Evolutionary conservation across 495 filamentous ascomycete species (phyloP).

Genomic region (Xylaria castorea): DNA sequence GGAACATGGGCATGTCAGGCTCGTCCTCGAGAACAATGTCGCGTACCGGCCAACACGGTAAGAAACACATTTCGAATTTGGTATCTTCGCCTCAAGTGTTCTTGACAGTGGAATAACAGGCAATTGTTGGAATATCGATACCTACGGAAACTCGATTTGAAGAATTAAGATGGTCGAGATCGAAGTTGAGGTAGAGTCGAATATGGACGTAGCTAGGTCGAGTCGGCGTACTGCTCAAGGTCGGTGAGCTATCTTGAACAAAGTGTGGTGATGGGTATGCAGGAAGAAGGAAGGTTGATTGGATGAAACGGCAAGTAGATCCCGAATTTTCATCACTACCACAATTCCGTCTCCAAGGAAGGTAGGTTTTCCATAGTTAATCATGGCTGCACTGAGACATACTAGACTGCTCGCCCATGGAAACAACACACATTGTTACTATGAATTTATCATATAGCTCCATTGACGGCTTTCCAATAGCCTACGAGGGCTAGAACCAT

Average conservation of each 20-base stretch:
- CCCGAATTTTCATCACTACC: neutral
- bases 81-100: neutral
- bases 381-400: neutral
- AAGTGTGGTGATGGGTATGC: neutral
- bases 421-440: neutral
- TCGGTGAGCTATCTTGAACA: neutral
- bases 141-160: neutral
- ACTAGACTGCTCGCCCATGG: neutral
- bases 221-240: neutral
- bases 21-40: constrained; percentile 49
- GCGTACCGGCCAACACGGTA: constrained; percentile 52
- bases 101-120: neutral
- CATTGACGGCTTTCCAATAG: too few relatives aligned
- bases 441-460: neutral
- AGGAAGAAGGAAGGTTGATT: neutral
- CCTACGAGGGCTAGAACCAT: neutral
- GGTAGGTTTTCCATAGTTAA: neutral
- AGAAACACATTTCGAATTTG: constrained; percentile 34
- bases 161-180: neutral
- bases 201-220: neutral
- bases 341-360: neutral
- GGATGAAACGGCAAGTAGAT: neutral
- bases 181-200: neutral
- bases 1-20: constrained; percentile 28
- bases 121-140: neutral